phyloP scores from a whole-genome alignment of 805 yeast species.

The Candida jianshihensis region DNA sequence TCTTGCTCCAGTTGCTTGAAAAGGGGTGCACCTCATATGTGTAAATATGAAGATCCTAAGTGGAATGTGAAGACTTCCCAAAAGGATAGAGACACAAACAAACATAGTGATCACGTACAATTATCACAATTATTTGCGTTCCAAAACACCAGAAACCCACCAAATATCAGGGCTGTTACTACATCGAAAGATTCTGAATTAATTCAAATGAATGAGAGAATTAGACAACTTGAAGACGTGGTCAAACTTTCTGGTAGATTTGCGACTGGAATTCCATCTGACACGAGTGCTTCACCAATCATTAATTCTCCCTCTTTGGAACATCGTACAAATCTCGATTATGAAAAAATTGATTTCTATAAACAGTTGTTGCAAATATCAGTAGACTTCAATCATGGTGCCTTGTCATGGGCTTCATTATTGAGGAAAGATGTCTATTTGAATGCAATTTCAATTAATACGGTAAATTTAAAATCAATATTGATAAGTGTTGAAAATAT shows the following conservation, averaged over 20 bases:
- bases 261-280: too few relatives aligned
- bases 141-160: neutral
- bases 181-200: constrained; percentile 2
- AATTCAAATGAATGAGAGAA: constrained; percentile 8
- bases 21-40: constrained; percentile 10
- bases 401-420: constrained; percentile 20
- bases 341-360: constrained; percentile 10
- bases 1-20: constrained; percentile 16
- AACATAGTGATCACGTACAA: neutral
- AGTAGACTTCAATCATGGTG: constrained; percentile 14
- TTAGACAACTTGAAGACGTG: constrained; percentile 12
- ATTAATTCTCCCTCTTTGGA: neutral
- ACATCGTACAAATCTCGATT: too few relatives aligned
- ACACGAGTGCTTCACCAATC: neutral
- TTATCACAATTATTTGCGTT: neutral
- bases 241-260: too few relatives aligned
- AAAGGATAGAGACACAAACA: neutral
- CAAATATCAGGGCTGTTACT: neutral
- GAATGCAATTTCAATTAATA: constrained; percentile 10
- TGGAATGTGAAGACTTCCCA: constrained; percentile 12
- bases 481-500: neutral
- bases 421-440: constrained; percentile 19
- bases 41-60: constrained; percentile 17
- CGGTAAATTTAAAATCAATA: constrained; percentile 2
- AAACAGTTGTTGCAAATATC: constrained; percentile 3